A percentile compares a stretch with the other conserved stretches of the same genome.
These are phyloP conservation scores for Mentha longifolia DNA, from an alignment of 257 asterid species.

Conservation along the genomic window DNA sequence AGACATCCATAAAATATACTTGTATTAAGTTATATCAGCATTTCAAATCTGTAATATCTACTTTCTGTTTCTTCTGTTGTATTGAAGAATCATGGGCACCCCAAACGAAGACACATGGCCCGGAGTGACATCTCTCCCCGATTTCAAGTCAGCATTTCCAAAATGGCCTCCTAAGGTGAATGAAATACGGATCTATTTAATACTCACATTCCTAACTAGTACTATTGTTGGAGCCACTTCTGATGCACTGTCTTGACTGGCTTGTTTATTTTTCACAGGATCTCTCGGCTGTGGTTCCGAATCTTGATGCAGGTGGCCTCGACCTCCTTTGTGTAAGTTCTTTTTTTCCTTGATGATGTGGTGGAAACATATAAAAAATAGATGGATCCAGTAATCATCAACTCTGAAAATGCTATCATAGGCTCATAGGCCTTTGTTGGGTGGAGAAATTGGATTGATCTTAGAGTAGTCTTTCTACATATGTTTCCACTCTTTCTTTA, in stretches of 20 bases:
- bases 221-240: not conserved
- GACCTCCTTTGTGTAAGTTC: slow-evolving; percentile 87
- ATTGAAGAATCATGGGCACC: slow-evolving; percentile 83
- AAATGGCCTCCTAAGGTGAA: slow-evolving; percentile 88
- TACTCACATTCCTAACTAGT: not conserved
- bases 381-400: not conserved
- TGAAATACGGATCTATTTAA: not conserved
- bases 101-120: slow-evolving; percentile 96
- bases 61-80: slow-evolving; percentile 30
- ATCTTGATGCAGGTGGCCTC: slow-evolving; percentile 74
- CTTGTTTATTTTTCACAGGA: slow-evolving; percentile 55
- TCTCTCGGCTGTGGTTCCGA: slow-evolving; percentile 72
- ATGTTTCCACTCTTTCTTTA: not conserved
- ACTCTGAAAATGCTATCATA: not conserved
- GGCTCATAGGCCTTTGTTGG: not conserved
- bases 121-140: slow-evolving; percentile 94
- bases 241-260: slow-evolving; percentile 12
- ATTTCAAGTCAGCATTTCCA: slow-evolving; percentile 82
- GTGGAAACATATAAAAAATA: not conserved
- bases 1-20: not conserved
- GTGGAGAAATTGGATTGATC: not conserved
- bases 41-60: slow-evolving; percentile 53
- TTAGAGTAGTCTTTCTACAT: not conserved
- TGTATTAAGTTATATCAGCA: slow-evolving; percentile 36
- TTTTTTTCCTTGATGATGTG: slow-evolving; percentile 16